phyloP scores from a whole-genome alignment of 768 basidiomycete species.

The Psilocybe tampanensis region DNA sequence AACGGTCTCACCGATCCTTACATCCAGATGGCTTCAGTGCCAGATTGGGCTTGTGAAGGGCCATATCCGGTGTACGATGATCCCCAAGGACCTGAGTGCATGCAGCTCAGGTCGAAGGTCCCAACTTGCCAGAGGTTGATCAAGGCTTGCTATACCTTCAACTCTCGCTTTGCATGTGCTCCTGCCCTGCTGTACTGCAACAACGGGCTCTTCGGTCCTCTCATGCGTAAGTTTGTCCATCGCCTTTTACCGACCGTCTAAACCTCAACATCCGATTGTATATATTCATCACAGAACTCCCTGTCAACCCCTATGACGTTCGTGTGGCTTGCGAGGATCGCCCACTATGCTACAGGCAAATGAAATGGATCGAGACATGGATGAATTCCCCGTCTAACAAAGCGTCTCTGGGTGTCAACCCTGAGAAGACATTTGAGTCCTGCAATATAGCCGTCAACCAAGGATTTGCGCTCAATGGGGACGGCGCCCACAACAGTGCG shows the following conservation, averaged over 20 bases:
- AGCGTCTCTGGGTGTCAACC: constrained; percentile 74
- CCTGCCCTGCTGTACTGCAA: constrained; percentile 83
- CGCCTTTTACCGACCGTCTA: neutral
- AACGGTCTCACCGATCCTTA: constrained; percentile 88
- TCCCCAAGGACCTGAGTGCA: constrained; percentile 67
- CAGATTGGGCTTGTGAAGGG: constrained; percentile 83
- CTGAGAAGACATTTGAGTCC: constrained; percentile 58
- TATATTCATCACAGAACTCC: constrained; percentile 54
- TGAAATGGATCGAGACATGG: constrained; percentile 88
- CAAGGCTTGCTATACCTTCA: constrained; percentile 66
- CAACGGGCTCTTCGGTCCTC: constrained; percentile 66
- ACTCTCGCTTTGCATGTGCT: constrained; percentile 65
- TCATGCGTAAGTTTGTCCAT: constrained; percentile 58
- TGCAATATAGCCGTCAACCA: constrained; percentile 84
- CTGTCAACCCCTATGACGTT: constrained; percentile 89
- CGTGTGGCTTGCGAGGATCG: constrained; percentile 72
- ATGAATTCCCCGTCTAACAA: constrained; percentile 81
- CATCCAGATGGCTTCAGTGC: constrained; percentile 67
- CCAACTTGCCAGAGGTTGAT: constrained; percentile 77
- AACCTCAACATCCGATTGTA: neutral
- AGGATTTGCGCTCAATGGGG: constrained; percentile 81
- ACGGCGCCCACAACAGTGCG: constrained; percentile 84
- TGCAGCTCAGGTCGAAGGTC: constrained; percentile 60
- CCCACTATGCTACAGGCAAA: constrained; percentile 74
- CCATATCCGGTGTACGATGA: constrained; percentile 82